Evolutionary conservation across 768 basidiomycete genomes (phyloP).

Genomic region (Tricholoma hemisulphureum): DNA sequence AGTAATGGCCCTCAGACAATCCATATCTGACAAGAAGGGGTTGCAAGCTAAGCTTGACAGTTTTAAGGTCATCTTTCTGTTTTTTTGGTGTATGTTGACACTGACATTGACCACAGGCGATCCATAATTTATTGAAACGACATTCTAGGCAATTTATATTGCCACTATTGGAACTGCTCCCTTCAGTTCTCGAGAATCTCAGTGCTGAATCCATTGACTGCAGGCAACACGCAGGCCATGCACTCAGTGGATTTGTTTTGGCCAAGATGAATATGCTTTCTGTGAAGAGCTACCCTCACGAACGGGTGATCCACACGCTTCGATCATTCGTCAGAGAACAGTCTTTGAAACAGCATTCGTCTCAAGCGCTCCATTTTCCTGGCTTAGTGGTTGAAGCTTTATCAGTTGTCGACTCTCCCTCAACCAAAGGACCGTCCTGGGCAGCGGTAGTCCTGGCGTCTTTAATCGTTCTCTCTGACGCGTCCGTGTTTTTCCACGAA

Average conservation of each 20-base stretch:
- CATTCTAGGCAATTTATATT: conserved; percentile 49
- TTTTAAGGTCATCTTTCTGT: conserved; percentile 28
- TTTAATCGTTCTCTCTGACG: conserved; percentile 47
- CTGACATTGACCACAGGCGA: conserved; percentile 25
- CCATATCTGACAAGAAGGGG: conserved; percentile 33
- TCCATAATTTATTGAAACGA: conserved; percentile 32
- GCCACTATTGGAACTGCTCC: conserved; percentile 49
- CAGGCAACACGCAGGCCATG: conserved; percentile 55
- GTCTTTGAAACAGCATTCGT: conserved; percentile 3
- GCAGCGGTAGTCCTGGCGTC: conserved; percentile 43
- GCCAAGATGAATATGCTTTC: conserved; percentile 31
- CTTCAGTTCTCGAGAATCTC: conserved; percentile 33
- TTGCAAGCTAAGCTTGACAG: conserved; percentile 33
- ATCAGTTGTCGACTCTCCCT: neutral
- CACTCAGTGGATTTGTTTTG: conserved; percentile 53
- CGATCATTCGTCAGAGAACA: conserved; percentile 27
- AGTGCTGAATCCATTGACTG: conserved; percentile 24
- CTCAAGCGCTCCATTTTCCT: conserved; percentile 20
- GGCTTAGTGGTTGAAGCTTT: conserved; percentile 28
- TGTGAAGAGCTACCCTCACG: conserved; percentile 20
- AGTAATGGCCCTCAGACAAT: conserved; percentile 32
- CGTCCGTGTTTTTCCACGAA: conserved; percentile 40
- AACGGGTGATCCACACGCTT: conserved; percentile 25
- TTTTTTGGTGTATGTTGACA: neutral
- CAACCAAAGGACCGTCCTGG: conserved; percentile 29